Conservation (phyloP, 768 basidiomycete genomes). For the Kwoniella dendrophila region DNA sequence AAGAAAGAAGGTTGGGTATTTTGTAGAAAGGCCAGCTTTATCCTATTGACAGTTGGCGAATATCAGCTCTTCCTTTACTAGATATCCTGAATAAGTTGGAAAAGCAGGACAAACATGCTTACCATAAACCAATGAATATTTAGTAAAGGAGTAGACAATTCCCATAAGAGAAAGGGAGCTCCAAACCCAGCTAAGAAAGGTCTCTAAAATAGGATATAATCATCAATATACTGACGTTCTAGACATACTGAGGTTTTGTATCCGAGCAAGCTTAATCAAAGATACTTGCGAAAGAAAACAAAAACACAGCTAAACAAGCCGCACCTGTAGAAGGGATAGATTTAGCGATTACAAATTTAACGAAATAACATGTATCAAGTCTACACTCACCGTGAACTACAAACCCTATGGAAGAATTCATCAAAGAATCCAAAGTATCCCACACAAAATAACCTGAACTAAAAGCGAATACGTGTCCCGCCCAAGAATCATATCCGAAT, state of each 20-base stretch:
- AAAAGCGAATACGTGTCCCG: slow-evolving; percentile 68
- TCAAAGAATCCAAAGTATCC: slow-evolving; percentile 70
- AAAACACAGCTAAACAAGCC: slow-evolving; percentile 68
- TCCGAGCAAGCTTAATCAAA: not conserved
- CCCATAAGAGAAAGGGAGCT: slow-evolving; percentile 78
- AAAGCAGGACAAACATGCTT: not conserved
- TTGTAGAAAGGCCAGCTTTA: slow-evolving; percentile 66
- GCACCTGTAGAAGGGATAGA: slow-evolving; percentile 59
- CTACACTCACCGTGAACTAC: slow-evolving; percentile 68
- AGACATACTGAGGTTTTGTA: slow-evolving; percentile 17
- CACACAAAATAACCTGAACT: slow-evolving; percentile 76
- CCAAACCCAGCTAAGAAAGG: slow-evolving; percentile 80
- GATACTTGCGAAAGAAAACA: slow-evolving; percentile 68
- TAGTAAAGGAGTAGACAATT: slow-evolving; percentile 79
- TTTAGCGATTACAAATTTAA: not conserved
- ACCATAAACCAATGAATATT: slow-evolving; percentile 77
- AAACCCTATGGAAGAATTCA: slow-evolving; percentile 75
- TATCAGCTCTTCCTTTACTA: not conserved
- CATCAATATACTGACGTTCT: too few species aligned
- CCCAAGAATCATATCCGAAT: slow-evolving; percentile 71
- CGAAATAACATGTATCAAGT: not conserved
- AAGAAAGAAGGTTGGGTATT: slow-evolving; percentile 66
- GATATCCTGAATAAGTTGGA: not conserved
- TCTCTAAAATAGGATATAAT: slow-evolving; percentile 48
- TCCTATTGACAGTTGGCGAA: slow-evolving; percentile 26